These are phyloP conservation scores for Dioscorea alata DNA, from an alignment of 106 monocot species.

Conservation along the genomic window DNA sequence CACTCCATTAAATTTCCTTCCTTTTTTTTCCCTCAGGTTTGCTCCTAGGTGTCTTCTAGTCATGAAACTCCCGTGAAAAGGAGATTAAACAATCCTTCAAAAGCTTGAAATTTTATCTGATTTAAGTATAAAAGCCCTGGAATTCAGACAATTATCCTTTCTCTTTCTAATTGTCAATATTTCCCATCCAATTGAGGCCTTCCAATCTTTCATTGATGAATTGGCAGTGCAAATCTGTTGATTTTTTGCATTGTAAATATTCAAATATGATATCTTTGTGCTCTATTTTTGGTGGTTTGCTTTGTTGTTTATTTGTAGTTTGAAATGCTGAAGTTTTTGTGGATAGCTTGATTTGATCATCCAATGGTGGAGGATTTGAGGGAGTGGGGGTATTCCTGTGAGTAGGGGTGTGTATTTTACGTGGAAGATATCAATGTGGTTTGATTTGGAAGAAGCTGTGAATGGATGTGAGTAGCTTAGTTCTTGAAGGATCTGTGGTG, in stretches of 20 bases:
- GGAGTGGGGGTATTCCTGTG: background rate
- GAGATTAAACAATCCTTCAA: constrained; percentile 9
- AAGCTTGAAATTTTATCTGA: too few relatives aligned
- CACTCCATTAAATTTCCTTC: constrained; percentile 10
- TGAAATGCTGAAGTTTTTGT: too few relatives aligned
- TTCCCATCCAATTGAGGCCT: too few relatives aligned
- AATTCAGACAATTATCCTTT: too few relatives aligned
- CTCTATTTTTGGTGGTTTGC: too few relatives aligned
- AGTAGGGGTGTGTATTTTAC: background rate
- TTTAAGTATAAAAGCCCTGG: too few relatives aligned
- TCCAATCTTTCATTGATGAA: too few relatives aligned
- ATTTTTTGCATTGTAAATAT: too few relatives aligned
- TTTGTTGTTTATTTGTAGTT: constrained; percentile 2
- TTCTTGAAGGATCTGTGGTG: constrained; percentile 3
- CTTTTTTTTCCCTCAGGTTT: constrained; percentile 3
- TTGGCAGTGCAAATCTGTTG: too few relatives aligned
- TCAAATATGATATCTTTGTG: too few relatives aligned
- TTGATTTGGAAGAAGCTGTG: constrained; percentile 19
- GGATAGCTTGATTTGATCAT: too few relatives aligned
- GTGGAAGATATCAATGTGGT: constrained; percentile 26
- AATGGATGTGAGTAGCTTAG: constrained; percentile 41
- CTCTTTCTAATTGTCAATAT: too few relatives aligned
- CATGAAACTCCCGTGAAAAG: constrained; percentile 58
- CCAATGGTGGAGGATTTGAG: constrained; percentile 24
- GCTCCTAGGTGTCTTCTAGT: constrained; percentile 17